A percentile compares a stretch with the other conserved stretches of the same genome.
Conservation (phyloP, 1,284 basidiomycete genomes). For the Amylostereum areolatum region DNA sequence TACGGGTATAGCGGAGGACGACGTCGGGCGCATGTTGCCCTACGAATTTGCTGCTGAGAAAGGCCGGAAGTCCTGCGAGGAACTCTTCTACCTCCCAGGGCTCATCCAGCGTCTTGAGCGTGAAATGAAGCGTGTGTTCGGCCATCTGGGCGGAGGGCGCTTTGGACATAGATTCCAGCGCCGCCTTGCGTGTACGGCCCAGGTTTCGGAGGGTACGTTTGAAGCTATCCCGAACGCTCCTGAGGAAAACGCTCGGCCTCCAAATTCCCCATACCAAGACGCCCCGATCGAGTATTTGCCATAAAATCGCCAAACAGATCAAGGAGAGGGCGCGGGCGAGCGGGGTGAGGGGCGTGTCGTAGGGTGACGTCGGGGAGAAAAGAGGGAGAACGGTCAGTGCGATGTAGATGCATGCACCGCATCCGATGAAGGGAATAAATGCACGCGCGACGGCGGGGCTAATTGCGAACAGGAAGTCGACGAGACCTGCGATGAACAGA, state of each 20-base stretch:
- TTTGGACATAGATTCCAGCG: not conserved
- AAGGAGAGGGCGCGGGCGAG: too few relatives aligned
- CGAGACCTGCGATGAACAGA: not conserved
- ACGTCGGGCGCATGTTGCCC: too few relatives aligned
- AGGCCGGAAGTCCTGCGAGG: not conserved
- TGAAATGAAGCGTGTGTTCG: not conserved
- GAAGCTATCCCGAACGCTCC: not conserved
- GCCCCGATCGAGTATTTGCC: not conserved
- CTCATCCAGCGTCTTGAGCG: not conserved
- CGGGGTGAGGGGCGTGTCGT: conserved; percentile 4
- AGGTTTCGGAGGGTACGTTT: not conserved
- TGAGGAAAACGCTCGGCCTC: not conserved
- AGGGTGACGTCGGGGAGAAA: conserved; percentile 1
- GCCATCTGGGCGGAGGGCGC: not conserved
- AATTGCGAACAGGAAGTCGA: not conserved
- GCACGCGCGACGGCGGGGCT: not conserved
- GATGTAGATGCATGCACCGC: not conserved
- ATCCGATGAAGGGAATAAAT: not conserved
- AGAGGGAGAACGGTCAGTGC: not conserved
- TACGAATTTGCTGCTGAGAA: not conserved
- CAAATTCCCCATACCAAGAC: not conserved
- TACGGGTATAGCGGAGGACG: too few relatives aligned
- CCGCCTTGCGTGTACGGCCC: not conserved
- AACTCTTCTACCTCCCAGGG: not conserved
- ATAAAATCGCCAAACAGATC: too few relatives aligned